Evolutionary conservation across 2,329 filamentous ascomycete species (phyloP).

Genomic region (Epichloe sibirici): DNA sequence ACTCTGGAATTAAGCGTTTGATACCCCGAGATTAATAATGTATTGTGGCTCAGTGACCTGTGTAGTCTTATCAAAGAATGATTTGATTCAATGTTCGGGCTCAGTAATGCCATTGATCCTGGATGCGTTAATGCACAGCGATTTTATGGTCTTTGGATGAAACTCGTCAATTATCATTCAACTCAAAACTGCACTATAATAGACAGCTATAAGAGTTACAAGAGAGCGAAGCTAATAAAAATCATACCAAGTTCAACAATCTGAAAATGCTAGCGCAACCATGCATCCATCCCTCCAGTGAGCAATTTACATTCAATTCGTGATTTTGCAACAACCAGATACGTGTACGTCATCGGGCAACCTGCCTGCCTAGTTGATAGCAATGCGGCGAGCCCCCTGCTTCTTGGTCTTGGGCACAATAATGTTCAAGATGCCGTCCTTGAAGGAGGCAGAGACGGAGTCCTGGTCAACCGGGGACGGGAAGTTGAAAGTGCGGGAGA

Average conservation of each 20-base stretch:
- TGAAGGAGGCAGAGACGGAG: constrained; percentile 44
- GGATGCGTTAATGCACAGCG: no score
- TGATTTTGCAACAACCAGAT: not conserved
- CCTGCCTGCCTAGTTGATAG: constrained; percentile 11
- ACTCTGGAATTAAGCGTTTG: not conserved
- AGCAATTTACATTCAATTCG: not conserved
- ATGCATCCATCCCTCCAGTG: not conserved
- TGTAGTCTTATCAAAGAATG: no score
- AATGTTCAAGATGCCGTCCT: constrained; percentile 50
- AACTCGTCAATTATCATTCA: no score
- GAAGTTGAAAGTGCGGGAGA: constrained; percentile 54
- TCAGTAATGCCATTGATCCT: no score
- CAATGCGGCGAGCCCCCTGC: constrained; percentile 16
- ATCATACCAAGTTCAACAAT: no score
- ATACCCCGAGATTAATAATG: not conserved
- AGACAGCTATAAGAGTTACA: no score
- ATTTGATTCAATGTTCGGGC: no score
- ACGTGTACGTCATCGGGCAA: not conserved
- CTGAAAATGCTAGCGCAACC: not conserved
- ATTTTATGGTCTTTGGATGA: no score
- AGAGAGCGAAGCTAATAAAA: no score
- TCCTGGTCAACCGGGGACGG: constrained; percentile 47
- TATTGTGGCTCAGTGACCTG: no score
- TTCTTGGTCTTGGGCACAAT: constrained; percentile 34
- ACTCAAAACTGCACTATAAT: no score